These are phyloP conservation scores for Penicillium alfredii DNA, from an alignment of 495 filamentous ascomycete genomes.

Conservation along the genomic window DNA sequence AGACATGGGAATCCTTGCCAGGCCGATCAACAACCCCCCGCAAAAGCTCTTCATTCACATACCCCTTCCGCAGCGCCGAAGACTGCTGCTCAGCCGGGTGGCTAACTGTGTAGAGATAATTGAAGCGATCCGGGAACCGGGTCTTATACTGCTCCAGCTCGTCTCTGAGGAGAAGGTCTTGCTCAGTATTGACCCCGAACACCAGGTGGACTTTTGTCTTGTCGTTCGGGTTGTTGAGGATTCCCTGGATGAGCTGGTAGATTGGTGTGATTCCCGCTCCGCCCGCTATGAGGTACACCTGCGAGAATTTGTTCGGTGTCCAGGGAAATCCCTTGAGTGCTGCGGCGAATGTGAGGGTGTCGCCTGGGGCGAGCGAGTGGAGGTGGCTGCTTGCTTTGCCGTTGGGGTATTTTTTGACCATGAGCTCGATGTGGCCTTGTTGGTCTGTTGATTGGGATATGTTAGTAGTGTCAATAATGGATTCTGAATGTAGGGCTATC, in stretches of 20 bases:
- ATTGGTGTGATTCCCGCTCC: conserved; percentile 61
- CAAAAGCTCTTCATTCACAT: conserved; percentile 52
- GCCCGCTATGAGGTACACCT: conserved; percentile 55
- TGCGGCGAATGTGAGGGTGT: conserved; percentile 47
- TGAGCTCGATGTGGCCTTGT: conserved; percentile 49
- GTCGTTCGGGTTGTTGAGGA: conserved; percentile 56
- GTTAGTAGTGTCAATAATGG: conserved; percentile 2
- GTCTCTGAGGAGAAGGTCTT: conserved; percentile 51
- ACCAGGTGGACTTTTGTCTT: conserved; percentile 57
- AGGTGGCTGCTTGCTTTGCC: conserved; percentile 56
- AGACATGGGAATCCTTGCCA: conserved; percentile 48
- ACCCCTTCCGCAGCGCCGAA: conserved; percentile 43
- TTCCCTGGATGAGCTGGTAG: conserved; percentile 55
- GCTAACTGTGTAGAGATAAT: conserved; percentile 54
- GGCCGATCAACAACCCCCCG: conserved; percentile 36
- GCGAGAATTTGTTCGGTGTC: conserved; percentile 48
- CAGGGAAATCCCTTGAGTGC: conserved; percentile 48
- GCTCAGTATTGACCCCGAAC: conserved; percentile 59
- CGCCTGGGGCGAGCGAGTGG: conserved; percentile 55
- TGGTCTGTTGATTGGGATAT: conserved; percentile 31
- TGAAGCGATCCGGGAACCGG: conserved; percentile 52
- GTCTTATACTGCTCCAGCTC: conserved; percentile 50
- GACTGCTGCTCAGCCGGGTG: conserved; percentile 27
- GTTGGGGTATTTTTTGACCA: conserved; percentile 60
- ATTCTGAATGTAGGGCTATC: neutral